These are phyloP conservation scores for Colletotrichum scovillei DNA, from an alignment of 2,329 filamentous ascomycete species.

Conservation along the genomic window DNA sequence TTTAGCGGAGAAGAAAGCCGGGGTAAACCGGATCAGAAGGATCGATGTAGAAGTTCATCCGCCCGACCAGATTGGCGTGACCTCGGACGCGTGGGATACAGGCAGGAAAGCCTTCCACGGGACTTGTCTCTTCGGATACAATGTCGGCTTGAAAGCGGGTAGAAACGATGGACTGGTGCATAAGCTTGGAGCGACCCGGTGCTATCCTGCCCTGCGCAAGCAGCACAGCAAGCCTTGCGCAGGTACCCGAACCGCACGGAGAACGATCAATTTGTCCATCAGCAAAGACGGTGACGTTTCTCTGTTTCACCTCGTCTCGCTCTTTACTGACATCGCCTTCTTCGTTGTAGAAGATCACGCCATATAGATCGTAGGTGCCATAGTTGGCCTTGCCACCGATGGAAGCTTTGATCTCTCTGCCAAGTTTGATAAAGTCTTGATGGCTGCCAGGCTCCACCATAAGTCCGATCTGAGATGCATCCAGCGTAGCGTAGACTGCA, in stretches of 20 bases:
- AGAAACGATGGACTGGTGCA: slow-evolving; percentile 15
- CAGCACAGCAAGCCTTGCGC: slow-evolving; percentile 36
- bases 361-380: slow-evolving; percentile 12
- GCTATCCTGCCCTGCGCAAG: slow-evolving; percentile 16
- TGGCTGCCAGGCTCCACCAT: background rate
- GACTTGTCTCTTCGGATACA: background rate
- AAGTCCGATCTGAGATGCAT: slow-evolving; percentile 15
- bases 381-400: slow-evolving; percentile 13
- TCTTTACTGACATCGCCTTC: background rate
- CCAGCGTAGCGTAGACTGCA: slow-evolving; percentile 22
- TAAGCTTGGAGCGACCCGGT: background rate
- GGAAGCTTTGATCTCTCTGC: slow-evolving; percentile 23
- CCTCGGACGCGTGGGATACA: slow-evolving; percentile 21
- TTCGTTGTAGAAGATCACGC: slow-evolving; percentile 31
- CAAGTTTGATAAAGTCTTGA: slow-evolving; percentile 16
- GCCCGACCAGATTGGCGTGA: slow-evolving; percentile 16
- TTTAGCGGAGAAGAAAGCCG: slow-evolving; percentile 23
- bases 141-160: slow-evolving; percentile 1
- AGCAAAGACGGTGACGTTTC: slow-evolving; percentile 41
- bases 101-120: slow-evolving; percentile 3
- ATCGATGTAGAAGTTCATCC: slow-evolving; percentile 27
- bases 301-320: slow-evolving; percentile 18
- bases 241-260: slow-evolving; percentile 41
- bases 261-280: slow-evolving; percentile 43
- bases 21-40: slow-evolving; percentile 19